Percentiles rank a stretch among this genome's conserved stretches.
phyloP scores from a whole-genome alignment of 2,329 filamentous ascomycete genomes.

The Aspergillus phoenicis region DNA sequence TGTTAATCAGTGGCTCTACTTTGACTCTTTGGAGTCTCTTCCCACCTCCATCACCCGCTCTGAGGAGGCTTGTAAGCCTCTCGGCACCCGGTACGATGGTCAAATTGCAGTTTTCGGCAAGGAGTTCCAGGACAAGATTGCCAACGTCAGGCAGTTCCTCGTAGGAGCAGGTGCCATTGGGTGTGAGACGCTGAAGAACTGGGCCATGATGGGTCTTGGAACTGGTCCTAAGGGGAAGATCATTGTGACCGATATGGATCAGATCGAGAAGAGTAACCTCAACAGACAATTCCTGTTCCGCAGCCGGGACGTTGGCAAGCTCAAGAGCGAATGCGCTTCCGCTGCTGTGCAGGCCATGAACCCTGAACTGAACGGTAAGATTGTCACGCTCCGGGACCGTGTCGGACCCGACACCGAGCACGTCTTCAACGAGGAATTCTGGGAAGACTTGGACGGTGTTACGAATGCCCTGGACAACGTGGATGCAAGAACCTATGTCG shows the following conservation, averaged over 20 bases:
- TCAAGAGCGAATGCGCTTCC: slow-evolving; percentile 95
- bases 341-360: slow-evolving; percentile 94
- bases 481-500: slow-evolving; percentile 93
- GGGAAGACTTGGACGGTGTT: slow-evolving; percentile 82
- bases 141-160: slow-evolving; percentile 87
- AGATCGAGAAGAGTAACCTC: slow-evolving; percentile 97
- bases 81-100: slow-evolving; percentile 86
- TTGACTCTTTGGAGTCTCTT: slow-evolving; percentile 95
- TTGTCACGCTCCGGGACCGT: slow-evolving; percentile 81
- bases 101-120: slow-evolving; percentile 95
- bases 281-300: slow-evolving; percentile 98
- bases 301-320: slow-evolving; percentile 85
- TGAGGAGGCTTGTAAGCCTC: slow-evolving; percentile 84
- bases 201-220: slow-evolving; percentile 96
- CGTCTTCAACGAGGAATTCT: slow-evolving; percentile 92
- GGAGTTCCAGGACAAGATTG: slow-evolving; percentile 91
- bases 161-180: slow-evolving; percentile 97
- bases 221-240: slow-evolving; percentile 87
- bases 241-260: slow-evolving; percentile 94
- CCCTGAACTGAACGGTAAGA: slow-evolving; percentile 83
- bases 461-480: slow-evolving; percentile 98
- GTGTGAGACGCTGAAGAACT: slow-evolving; percentile 99
- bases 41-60: slow-evolving; percentile 74
- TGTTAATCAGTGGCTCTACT: slow-evolving; percentile 95
- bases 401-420: slow-evolving; percentile 91